Evolutionary conservation across 2,329 filamentous ascomycete species (phyloP).

Genomic region (Exophiala dermatitidis): DNA sequence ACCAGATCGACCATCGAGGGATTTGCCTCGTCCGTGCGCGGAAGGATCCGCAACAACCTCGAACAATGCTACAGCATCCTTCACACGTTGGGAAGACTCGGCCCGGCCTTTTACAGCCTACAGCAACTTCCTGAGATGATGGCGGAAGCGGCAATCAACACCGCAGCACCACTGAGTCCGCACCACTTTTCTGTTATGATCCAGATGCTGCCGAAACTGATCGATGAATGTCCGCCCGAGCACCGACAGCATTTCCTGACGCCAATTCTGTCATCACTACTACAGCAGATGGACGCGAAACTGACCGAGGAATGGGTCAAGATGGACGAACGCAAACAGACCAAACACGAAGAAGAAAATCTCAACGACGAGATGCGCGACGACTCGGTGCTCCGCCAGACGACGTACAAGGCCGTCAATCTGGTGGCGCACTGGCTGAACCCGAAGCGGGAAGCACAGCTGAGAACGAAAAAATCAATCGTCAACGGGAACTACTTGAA

Average conservation of each 20-base stretch:
- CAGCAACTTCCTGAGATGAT: constrained; percentile 73
- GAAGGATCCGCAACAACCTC: constrained; percentile 78
- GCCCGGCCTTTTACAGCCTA: constrained; percentile 86
- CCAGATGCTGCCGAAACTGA: constrained; percentile 77
- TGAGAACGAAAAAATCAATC: constrained; percentile 21
- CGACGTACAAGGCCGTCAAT: constrained; percentile 85
- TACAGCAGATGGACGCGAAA: constrained; percentile 79
- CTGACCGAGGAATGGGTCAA: constrained; percentile 80
- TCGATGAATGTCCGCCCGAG: constrained; percentile 82
- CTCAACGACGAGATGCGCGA: constrained; percentile 96
- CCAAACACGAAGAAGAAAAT: constrained; percentile 62
- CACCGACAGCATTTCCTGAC: constrained; percentile 75
- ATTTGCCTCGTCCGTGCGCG: constrained; percentile 85
- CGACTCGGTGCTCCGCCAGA: constrained; percentile 85
- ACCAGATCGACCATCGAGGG: constrained; percentile 88
- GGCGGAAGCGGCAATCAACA: constrained; percentile 73
- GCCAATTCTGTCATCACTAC: constrained; percentile 71
- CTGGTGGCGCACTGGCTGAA: constrained; percentile 87
- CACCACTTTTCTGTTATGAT: constrained; percentile 93
- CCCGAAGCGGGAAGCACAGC: constrained; percentile 56
- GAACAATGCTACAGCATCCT: constrained; percentile 93
- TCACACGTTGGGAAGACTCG: constrained; percentile 83
- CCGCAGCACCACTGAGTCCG: constrained; percentile 74
- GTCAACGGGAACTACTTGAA: constrained; percentile 24
- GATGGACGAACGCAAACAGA: constrained; percentile 52